Base-by-base conservation (phyloP, 345 rosid genomes). In the Syzygium aqueum region DNA sequence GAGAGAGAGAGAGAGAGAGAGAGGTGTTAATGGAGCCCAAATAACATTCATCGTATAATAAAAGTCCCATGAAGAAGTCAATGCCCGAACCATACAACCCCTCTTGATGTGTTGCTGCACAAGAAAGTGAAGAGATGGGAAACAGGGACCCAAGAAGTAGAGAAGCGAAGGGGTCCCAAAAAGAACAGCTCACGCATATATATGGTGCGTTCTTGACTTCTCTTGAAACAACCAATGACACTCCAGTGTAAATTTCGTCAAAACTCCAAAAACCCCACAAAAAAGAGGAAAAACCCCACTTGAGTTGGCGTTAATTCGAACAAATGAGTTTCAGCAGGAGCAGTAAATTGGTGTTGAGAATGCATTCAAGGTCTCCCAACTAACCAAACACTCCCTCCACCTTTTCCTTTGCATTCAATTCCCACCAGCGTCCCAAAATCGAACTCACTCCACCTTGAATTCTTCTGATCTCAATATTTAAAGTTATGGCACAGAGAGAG, bases 391-490 rank as follows among this genome's bases (percentile, higher is more conserved):
- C 49, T 73, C 49, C 80, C 49, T 73, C 80, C 80, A 37, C 80
- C 80, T 67, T 67, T 73, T 17, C 80, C 49, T 73, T 40, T 37
- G 80, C 80, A 73, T 73, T 73, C 80, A 73, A 73, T 73, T 73
- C 80, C 49, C 80, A 73, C 80, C 80, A 37, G 80, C 49, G 49
- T 73, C 80, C 80, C 80, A 73, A 73, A 73, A 37, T 37, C 80
- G 80, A 73, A 73, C 80, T 73, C 52, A 65, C 49, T 78, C 33
- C 84, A 65, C 87, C 82, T 83, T 57, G 84, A 54, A 54, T 82
- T 57, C 51, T 84, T 84, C 86, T 84, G 89, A 85, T 93, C 90
- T 87, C 87, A 80, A 86, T 90, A 89, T 91, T 93, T 90, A 94
- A 92, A 92, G 91, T 77, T 67, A 89, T 89, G 53, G 85, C 78